Evolutionary conservation across 306 rosid genomes (phyloP).

Genomic region (Corylus heterophylla): DNA sequence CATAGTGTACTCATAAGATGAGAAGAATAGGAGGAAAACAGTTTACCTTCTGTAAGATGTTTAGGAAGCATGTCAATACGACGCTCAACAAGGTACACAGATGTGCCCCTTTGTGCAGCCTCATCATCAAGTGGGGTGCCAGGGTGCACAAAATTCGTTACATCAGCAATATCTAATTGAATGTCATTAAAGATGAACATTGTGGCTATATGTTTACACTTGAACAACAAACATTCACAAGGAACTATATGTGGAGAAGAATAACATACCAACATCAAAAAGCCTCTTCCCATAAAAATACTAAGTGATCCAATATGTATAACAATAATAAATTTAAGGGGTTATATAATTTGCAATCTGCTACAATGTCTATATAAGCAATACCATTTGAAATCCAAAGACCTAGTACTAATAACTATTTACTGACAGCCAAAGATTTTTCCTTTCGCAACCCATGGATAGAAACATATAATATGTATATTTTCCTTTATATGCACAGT

Average conservation of each 20-base stretch:
- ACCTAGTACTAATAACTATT: background rate
- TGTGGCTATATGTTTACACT: background rate
- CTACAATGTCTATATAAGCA: background rate
- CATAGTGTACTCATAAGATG: background rate
- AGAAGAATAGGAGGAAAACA: constrained; percentile 9
- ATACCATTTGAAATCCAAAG: background rate
- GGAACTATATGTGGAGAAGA: constrained; percentile 4
- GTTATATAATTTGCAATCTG: background rate
- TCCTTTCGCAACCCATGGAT: background rate
- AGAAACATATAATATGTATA: background rate
- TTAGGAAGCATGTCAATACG: constrained; percentile 99
- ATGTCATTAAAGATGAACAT: constrained; percentile 51
- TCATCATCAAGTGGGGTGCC: constrained; percentile 87
- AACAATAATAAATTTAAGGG: background rate
- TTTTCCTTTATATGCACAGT: background rate
- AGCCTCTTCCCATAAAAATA: background rate
- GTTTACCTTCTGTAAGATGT: constrained; percentile 89
- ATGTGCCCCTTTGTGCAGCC: constrained; percentile 97
- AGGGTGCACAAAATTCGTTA: constrained; percentile 88
- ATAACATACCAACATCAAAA: background rate
- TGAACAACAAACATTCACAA: background rate
- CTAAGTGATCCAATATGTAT: background rate
- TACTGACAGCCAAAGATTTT: background rate
- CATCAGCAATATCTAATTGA: constrained; percentile 92
- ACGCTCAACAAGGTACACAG: constrained; percentile 94